Conservation (phyloP, 345 rosid genomes). For the Ceriops decandra region DNA sequence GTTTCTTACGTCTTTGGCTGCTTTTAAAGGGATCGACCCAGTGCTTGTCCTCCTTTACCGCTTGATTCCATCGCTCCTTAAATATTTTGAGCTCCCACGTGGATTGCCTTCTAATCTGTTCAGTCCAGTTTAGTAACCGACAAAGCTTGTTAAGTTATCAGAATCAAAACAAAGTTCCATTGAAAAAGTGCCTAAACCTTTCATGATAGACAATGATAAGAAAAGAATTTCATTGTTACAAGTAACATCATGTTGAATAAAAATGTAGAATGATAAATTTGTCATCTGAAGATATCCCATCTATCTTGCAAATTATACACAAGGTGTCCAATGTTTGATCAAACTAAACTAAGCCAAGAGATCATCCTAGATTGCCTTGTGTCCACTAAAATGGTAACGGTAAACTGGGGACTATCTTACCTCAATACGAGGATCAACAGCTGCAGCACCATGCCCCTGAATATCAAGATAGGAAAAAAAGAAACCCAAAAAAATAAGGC, state of each 20-base stretch:
- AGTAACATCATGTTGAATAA: no score
- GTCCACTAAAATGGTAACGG: no score
- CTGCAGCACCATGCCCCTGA: slow-evolving; percentile 2
- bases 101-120: slow-evolving; percentile 89
- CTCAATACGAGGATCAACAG: slow-evolving; percentile 40
- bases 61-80: slow-evolving; percentile 71
- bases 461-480: background rate
- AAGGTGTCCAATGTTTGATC: no score
- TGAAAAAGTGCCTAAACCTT: background rate
- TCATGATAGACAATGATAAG: no score
- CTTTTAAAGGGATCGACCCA: slow-evolving; percentile 70
- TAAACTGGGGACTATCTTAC: slow-evolving; percentile 32
- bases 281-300: no score
- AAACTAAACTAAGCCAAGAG: no score
- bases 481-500: background rate
- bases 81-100: slow-evolving; percentile 74
- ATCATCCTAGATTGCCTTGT: no score
- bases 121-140: background rate
- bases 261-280: no score
- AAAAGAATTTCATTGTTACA: no score
- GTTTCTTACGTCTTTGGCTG: slow-evolving; percentile 24
- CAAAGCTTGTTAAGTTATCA: background rate
- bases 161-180: background rate
- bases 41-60: slow-evolving; percentile 55
- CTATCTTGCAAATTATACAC: no score